Evolutionary conservation across 2,329 filamentous ascomycete genomes (phyloP).

Genomic region (Penicillium sp.): DNA sequence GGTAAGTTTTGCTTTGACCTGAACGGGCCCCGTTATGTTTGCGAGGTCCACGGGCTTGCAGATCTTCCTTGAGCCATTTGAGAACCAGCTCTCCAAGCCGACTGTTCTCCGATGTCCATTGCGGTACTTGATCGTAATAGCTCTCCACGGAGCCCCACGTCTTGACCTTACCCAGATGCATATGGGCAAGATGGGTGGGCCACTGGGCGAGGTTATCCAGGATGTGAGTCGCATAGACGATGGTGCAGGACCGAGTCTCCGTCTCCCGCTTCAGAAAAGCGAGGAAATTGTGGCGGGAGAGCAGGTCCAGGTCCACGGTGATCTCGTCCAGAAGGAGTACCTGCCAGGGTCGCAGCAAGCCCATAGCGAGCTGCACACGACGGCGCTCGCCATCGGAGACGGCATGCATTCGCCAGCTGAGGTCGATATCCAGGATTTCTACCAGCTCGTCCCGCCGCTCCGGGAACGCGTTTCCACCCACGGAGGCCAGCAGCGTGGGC

Average conservation of each 20-base stretch:
- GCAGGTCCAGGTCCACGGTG: slow-evolving; percentile 90
- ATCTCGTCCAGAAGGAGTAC: slow-evolving; percentile 93
- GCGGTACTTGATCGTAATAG: slow-evolving; percentile 59
- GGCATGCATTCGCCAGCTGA: slow-evolving; percentile 90
- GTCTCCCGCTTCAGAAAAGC: slow-evolving; percentile 85
- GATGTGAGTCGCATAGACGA: slow-evolving; percentile 97
- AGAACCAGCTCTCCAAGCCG: slow-evolving; percentile 83
- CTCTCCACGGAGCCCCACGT: slow-evolving; percentile 75
- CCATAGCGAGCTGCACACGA: slow-evolving; percentile 94
- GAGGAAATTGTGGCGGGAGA: slow-evolving; percentile 81
- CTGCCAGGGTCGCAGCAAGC: slow-evolving; percentile 84
- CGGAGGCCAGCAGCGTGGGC: slow-evolving; percentile 74
- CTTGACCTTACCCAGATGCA: slow-evolving; percentile 84
- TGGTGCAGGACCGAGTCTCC: slow-evolving; percentile 74
- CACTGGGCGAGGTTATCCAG: slow-evolving; percentile 90
- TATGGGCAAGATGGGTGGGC: slow-evolving; percentile 94
- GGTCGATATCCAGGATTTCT: slow-evolving; percentile 84
- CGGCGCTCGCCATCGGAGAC: slow-evolving; percentile 90
- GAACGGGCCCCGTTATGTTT: slow-evolving; percentile 63
- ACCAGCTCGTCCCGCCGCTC: slow-evolving; percentile 84
- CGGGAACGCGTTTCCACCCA: slow-evolving; percentile 82
- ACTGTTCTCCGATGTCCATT: slow-evolving; percentile 68
- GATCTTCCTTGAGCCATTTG: slow-evolving; percentile 78
- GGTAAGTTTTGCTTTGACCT: slow-evolving; percentile 51
- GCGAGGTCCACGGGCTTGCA: slow-evolving; percentile 74